Conservation (phyloP, 768 basidiomycete genomes). For the Amanita muscaria region DNA sequence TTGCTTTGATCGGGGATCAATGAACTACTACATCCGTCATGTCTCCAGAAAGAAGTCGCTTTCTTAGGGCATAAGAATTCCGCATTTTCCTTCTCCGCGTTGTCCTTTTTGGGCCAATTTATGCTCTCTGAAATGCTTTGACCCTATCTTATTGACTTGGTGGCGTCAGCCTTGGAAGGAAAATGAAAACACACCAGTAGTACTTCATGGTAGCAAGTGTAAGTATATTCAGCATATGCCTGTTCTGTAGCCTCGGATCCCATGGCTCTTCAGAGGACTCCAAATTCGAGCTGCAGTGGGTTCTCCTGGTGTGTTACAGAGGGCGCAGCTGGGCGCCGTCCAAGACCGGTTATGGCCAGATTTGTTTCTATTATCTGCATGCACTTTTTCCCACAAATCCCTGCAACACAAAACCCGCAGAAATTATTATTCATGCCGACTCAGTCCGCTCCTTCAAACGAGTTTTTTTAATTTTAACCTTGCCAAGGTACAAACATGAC, state of each 20-base stretch:
- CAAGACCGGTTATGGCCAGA: constrained; percentile 11
- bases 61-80: constrained; percentile 12
- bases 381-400: no score
- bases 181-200: constrained; percentile 13
- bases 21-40: constrained; percentile 27
- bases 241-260: constrained; percentile 15
- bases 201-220: constrained; percentile 10
- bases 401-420: no score
- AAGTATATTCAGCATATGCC: constrained; percentile 11
- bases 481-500: no score
- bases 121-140: constrained; percentile 27
- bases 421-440: no score
- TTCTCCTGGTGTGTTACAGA: constrained; percentile 5
- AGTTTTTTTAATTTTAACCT: no score
- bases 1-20: constrained; percentile 61
- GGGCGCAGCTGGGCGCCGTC: no score
- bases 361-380: background rate
- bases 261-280: no score
- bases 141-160: constrained; percentile 26
- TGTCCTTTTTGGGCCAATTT: constrained; percentile 12
- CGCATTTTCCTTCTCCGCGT: constrained; percentile 24
- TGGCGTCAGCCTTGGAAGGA: constrained; percentile 19
- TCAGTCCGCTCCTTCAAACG: no score
- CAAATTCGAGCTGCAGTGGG: background rate
- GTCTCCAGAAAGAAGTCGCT: constrained; percentile 18